Evolutionary conservation across 2,329 filamentous ascomycete species (phyloP).

Genomic region (Aspergillus hiratsukae): DNA sequence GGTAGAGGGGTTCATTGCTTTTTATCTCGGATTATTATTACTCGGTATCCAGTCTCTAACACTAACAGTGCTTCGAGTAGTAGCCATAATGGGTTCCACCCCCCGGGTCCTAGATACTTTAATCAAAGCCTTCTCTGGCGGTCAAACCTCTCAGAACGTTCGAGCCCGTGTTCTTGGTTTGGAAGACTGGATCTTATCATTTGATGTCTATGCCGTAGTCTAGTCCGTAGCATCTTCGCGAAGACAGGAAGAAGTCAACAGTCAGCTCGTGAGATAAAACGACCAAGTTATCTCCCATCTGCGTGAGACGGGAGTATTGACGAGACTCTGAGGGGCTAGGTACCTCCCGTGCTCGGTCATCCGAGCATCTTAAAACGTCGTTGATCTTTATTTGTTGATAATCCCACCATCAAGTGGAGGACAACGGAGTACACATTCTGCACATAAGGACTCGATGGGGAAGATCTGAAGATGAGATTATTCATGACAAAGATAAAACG

Average conservation of each 20-base stretch:
- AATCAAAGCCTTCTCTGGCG: constrained; percentile 16
- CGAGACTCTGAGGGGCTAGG: background rate
- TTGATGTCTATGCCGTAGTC: constrained; percentile 4
- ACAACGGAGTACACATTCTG: background rate
- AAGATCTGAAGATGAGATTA: background rate
- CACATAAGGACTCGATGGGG: background rate
- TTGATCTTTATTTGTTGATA: background rate
- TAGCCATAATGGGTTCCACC: constrained; percentile 9
- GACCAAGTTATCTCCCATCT: background rate
- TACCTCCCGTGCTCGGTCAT: background rate
- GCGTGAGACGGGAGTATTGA: too few species aligned
- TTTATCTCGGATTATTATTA: background rate
- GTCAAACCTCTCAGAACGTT: constrained; percentile 18
- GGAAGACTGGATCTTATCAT: constrained; percentile 9
- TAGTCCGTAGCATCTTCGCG: background rate
- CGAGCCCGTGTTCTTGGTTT: constrained; percentile 14
- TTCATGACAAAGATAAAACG: background rate
- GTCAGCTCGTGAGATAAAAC: background rate
- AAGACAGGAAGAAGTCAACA: background rate
- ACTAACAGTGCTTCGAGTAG: background rate
- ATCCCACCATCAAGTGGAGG: background rate
- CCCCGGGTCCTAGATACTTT: constrained; percentile 12
- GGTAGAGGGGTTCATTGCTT: background rate
- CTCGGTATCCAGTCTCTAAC: background rate
- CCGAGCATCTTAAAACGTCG: background rate